Percentiles rank a stretch among this genome's conserved stretches.
Evolutionary conservation across 805 yeast genomes (phyloP).

Genomic region (Cephaloascus albidus): DNA sequence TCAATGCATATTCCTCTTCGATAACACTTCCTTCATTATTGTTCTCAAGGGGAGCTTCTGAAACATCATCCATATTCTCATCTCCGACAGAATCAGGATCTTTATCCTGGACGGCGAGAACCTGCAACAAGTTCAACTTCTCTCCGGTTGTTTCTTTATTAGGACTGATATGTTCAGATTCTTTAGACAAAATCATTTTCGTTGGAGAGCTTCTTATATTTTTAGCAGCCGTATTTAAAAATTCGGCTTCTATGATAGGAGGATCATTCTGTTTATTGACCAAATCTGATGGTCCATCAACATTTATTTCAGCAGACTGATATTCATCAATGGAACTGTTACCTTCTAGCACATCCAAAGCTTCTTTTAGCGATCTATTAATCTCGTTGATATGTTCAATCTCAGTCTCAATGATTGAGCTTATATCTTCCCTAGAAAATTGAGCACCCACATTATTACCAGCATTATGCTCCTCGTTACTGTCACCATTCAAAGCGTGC

Average conservation of each 20-base stretch:
- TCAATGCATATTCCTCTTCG: conserved; percentile 2
- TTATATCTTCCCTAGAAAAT: background rate
- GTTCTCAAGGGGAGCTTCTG: background rate
- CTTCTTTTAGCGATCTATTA: conserved; percentile 5
- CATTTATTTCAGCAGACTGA: conserved; percentile 4
- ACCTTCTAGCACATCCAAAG: conserved; percentile 23
- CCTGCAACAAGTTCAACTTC: too few relatives aligned
- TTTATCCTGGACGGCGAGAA: background rate
- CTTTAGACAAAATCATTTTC: too few relatives aligned
- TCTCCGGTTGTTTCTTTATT: too few relatives aligned
- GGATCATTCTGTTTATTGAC: too few relatives aligned
- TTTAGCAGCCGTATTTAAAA: too few relatives aligned
- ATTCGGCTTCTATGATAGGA: too few relatives aligned
- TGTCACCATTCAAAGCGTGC: background rate
- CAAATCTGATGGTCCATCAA: too few relatives aligned
- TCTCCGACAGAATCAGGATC: background rate
- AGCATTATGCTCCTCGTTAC: background rate
- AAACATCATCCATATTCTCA: background rate
- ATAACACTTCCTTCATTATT: background rate
- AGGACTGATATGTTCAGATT: too few relatives aligned
- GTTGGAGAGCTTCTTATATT: too few relatives aligned
- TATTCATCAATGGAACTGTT: conserved; percentile 10
- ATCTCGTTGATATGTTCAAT: conserved; percentile 1
- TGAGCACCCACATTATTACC: conserved; percentile 1
- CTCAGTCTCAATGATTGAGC: background rate